A percentile compares a stretch with the other conserved stretches of the same genome.
phyloP scores from a whole-genome alignment of 768 basidiomycete species.

The Xerocomellus chrysenteron region DNA sequence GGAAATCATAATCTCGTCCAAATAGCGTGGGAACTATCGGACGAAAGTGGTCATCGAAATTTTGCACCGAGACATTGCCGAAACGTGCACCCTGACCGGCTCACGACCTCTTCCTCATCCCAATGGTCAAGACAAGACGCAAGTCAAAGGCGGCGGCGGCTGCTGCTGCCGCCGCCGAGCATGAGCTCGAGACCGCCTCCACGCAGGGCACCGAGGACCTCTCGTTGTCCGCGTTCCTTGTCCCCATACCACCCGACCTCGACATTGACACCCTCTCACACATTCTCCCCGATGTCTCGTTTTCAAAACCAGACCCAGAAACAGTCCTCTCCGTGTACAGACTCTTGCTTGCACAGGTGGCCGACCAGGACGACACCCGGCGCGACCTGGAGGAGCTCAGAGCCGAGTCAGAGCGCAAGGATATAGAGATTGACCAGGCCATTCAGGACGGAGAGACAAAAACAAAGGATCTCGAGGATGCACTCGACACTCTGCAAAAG shows the following conservation, averaged over 20 bases:
- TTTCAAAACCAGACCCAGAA: slow-evolving; percentile 58
- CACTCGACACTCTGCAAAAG: slow-evolving; percentile 50
- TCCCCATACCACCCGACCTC: slow-evolving; percentile 65
- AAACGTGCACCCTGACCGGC: slow-evolving; percentile 5
- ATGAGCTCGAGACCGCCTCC: slow-evolving; percentile 35
- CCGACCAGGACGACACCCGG: slow-evolving; percentile 53
- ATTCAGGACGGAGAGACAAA: slow-evolving; percentile 72
- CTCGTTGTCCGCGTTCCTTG: slow-evolving; percentile 26
- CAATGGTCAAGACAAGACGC: slow-evolving; percentile 54
- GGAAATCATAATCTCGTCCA: not conserved
- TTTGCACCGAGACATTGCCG: slow-evolving; percentile 9
- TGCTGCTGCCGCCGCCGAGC: slow-evolving; percentile 31
- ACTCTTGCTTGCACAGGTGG: slow-evolving; percentile 54
- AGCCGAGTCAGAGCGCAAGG: slow-evolving; percentile 68
- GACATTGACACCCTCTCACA: slow-evolving; percentile 58
- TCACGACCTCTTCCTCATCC: slow-evolving; percentile 8
- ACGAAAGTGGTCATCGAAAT: not conserved
- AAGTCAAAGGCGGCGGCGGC: slow-evolving; percentile 57
- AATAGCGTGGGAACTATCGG: slow-evolving; percentile 21
- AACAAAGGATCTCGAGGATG: slow-evolving; percentile 53
- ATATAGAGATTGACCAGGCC: slow-evolving; percentile 83
- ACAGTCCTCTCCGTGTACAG: slow-evolving; percentile 63
- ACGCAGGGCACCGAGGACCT: slow-evolving; percentile 37
- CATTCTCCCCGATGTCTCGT: slow-evolving; percentile 59
- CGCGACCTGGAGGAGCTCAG: slow-evolving; percentile 69